These are phyloP conservation scores for Teunomyces tritomae DNA, from an alignment of 805 yeast genomes.

Conservation along the genomic window DNA sequence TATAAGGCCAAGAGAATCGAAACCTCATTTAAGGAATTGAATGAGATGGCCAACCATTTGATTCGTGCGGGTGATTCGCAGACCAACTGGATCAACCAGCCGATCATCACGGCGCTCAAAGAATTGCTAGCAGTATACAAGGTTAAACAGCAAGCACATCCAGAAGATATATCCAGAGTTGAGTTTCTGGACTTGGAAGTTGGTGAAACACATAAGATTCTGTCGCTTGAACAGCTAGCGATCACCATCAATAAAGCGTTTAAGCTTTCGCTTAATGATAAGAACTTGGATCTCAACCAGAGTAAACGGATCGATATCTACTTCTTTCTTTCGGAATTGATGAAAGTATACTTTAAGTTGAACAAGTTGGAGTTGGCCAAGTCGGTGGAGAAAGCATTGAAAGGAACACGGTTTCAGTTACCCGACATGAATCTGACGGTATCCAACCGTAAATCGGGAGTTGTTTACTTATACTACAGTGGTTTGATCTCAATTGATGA, in stretches of 20 bases:
- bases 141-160: constrained; percentile 29
- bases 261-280: constrained; percentile 75
- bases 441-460: constrained; percentile 47
- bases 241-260: constrained; percentile 69
- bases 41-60: constrained; percentile 43
- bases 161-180: constrained; percentile 16
- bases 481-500: constrained; percentile 67
- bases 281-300: constrained; percentile 47
- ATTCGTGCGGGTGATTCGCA: constrained; percentile 54
- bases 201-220: constrained; percentile 11
- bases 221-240: constrained; percentile 52
- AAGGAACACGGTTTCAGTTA: constrained; percentile 49
- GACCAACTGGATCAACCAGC: constrained; percentile 50
- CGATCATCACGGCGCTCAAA: constrained; percentile 39
- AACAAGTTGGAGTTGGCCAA: constrained; percentile 70
- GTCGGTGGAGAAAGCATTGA: constrained; percentile 68
- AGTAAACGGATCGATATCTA: constrained; percentile 66
- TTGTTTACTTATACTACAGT: constrained; percentile 65
- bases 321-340: constrained; percentile 66
- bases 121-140: constrained; percentile 41
- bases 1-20: constrained; percentile 32
- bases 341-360: constrained; percentile 65
- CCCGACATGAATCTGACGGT: constrained; percentile 46
- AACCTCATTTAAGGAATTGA: constrained; percentile 30
- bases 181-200: constrained; percentile 18